A percentile compares a stretch with the other conserved stretches of the same genome.
Conservation (phyloP, 306 rosid species). For the Mimosa pudica region DNA sequence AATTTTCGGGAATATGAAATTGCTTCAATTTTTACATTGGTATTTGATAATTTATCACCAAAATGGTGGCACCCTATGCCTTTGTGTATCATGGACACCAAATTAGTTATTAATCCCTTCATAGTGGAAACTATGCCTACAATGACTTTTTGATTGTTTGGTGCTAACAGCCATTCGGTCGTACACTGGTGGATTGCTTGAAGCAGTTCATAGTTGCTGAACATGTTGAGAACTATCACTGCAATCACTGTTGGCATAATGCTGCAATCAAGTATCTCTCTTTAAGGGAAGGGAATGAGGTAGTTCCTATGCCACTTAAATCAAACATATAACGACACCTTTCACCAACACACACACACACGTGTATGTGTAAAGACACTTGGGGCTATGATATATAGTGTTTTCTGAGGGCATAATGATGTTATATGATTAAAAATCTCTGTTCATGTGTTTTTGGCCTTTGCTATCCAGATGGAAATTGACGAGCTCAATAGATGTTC, state of each 20-base stretch:
- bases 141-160: slow-evolving; percentile 11
- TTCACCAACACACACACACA: not conserved
- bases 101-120: slow-evolving; percentile 29
- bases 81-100: not conserved
- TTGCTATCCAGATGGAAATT: slow-evolving; percentile 60
- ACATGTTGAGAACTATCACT: slow-evolving; percentile 78
- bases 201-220: slow-evolving; percentile 77
- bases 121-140: slow-evolving; percentile 11
- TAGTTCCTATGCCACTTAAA: slow-evolving; percentile 32
- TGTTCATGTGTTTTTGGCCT: slow-evolving; percentile 31
- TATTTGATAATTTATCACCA: not conserved
- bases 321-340: slow-evolving; percentile 11
- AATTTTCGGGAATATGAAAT: not conserved
- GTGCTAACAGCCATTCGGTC: slow-evolving; percentile 54
- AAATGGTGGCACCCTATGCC: not conserved
- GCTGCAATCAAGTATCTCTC: slow-evolving; percentile 77
- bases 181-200: slow-evolving; percentile 78
- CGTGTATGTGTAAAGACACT: not conserved
- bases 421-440: not conserved
- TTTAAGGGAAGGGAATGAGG: slow-evolving; percentile 65
- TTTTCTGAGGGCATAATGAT: slow-evolving; percentile 16
- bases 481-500: slow-evolving; percentile 67
- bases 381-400: slow-evolving; percentile 26
- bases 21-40: not conserved
- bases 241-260: slow-evolving; percentile 84